Base-by-base conservation (phyloP, 345 rosid genomes). In the Linum lewisii region DNA sequence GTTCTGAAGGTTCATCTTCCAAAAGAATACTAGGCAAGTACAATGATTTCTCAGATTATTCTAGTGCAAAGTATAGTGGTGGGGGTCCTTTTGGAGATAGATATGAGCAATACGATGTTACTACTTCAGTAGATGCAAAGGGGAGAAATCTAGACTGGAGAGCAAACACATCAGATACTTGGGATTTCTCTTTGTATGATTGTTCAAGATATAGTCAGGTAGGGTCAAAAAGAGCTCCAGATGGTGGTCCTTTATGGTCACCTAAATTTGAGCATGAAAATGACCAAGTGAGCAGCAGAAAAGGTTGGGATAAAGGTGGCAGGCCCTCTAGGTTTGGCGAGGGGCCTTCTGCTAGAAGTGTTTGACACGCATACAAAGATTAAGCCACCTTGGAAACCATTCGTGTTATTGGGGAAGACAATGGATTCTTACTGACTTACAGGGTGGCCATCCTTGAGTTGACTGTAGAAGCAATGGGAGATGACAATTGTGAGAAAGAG, bases 361-460 rank as follows among this genome's bases (percentile, higher is more conserved):
- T 87, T 59, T 93, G 99, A 97, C 99, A 87, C 80, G 96, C 99
- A 63, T 93, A 97, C 63, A 89, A 87, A 71, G 99, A 93, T 57
- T 97, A 93, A 81, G 99, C 99, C 63, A 93, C 99, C 24, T 78
- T 93, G 71, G 96, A 93, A 80, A 97, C 99, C 54, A 94, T 94
- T 61, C 81, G 99, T 53, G 95, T 86, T 51, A 97, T 93, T 15
- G 97, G 97, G n/a, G 97, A 86, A 66, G 99, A 90, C 59, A 69
- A 76, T 21, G 87, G 81, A 57, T 71, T 78, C 58, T 72, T 80
- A 65, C 77, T 90, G 42, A 64, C 84, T 51, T 79, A 79, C 51
- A 75, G 85, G 58, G 83, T 73, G 20, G 79, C 86, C 70, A 75
- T 78, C 63, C 95, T 95, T 65, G 97, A 93, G 73, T 59, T 80